Evolutionary conservation across 495 filamentous ascomycete genomes (phyloP), one percentile per base, ranked within the genome.

Genomic region (Massariosphaeria phaeospora): DNA sequence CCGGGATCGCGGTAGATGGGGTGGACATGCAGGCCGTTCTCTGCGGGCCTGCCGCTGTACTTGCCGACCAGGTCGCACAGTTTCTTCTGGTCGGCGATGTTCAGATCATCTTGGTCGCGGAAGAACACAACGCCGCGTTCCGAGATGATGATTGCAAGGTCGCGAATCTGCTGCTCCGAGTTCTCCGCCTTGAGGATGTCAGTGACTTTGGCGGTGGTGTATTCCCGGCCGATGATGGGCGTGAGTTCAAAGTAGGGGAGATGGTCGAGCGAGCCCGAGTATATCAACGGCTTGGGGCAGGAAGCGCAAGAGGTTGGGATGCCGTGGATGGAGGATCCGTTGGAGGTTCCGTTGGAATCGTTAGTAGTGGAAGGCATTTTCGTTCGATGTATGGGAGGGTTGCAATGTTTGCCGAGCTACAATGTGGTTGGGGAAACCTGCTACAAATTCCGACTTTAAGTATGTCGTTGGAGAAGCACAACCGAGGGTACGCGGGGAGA

Each of bases 11-110:
- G 70, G 27, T 70, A 72, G 6, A 73, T 57, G 11, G 73, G 73
- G 43, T 74, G 73, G 10, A 72, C 66, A 52, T 75, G 72, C 26
- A 75, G 39, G 8, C 72, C 72, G 55, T 72, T 66, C 40, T 68
- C 70, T 38, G 65, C 52, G 10, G 73, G 73, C 18, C 72, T 66
- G n/a, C 72, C 72, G 38, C 68, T 71, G 17, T 72, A 43, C 48
- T 69, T 69, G 6, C 70, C 73, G 7, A 75, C 55, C 49, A 65
- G 49, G 38, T 72, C 63, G 12, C 66, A 72, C 51, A 74, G 63
- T 33, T 66, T 35, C 57, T 75, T 75, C 40, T 72, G 67, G 34
- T 70, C 64, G 11, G 69, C 67, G 18, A 71, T 53, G 15, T 64
- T 64, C 13, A 75, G 65, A 34, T 73, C 66, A 39, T 70, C 65